Conservation (phyloP, 2,329 filamentous ascomycete species). For the Neopestalotiopsis clavispora region DNA sequence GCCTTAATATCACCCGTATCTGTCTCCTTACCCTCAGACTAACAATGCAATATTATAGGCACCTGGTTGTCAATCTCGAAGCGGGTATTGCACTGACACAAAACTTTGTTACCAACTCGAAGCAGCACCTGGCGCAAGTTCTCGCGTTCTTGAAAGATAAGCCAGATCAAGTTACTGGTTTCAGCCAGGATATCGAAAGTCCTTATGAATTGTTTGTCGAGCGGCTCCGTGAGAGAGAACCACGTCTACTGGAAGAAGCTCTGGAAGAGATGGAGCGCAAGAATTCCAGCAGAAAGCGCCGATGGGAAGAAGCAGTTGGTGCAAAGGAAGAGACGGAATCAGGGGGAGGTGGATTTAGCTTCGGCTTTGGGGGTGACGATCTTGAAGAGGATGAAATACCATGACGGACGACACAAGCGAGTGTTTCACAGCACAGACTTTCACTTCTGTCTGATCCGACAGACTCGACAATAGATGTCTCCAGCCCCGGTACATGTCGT, state of each 20-base stretch:
- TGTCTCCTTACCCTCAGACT: neutral
- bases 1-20: neutral
- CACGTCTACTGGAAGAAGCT: conserved; percentile 70
- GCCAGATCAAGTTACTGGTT: conserved; percentile 85
- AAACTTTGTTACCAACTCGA: conserved; percentile 85
- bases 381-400: conserved; percentile 54
- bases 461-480: neutral
- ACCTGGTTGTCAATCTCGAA: conserved; percentile 89
- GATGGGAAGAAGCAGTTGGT: conserved; percentile 82
- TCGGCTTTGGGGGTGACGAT: conserved; percentile 55
- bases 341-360: conserved; percentile 52
- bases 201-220: conserved; percentile 78
- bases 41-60: conserved; percentile 43
- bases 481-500: neutral
- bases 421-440: neutral
- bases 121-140: conserved; percentile 67
- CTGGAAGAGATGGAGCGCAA: conserved; percentile 68
- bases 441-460: neutral
- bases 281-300: conserved; percentile 72
- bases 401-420: conserved; percentile 25
- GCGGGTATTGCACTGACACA: conserved; percentile 88
- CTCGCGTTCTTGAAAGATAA: conserved; percentile 82
- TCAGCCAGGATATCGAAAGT: conserved; percentile 72
- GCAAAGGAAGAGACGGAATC: conserved; percentile 45
- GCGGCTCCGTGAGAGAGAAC: conserved; percentile 65